These are phyloP conservation scores for Tremella fuciformis DNA, from an alignment of 768 basidiomycete species.

Conservation along the genomic window DNA sequence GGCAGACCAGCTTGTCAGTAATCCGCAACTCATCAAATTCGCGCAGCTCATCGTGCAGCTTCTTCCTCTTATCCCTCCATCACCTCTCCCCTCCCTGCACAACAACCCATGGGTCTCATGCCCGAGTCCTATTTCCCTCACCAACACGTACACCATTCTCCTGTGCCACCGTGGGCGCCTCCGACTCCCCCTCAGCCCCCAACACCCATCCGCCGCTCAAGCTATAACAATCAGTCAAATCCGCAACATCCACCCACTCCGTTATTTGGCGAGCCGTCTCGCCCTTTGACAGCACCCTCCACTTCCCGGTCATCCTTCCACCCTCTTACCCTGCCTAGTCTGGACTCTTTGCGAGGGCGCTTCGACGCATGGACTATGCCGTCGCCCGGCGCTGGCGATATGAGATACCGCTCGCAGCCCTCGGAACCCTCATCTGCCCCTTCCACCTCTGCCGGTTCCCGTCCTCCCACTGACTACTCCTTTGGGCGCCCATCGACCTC, in stretches of 20 bases:
- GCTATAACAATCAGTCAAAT: not conserved
- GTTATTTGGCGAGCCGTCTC: not conserved
- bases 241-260: not conserved
- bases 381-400: not conserved
- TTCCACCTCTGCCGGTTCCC: slow-evolving; percentile 15
- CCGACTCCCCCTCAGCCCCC: slow-evolving; percentile 1
- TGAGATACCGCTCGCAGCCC: slow-evolving; percentile 1
- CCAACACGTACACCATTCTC: not conserved
- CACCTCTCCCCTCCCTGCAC: not conserved
- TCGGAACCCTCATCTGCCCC: slow-evolving; percentile 25
- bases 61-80: not conserved
- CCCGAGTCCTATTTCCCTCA: slow-evolving; percentile 3
- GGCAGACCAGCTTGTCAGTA: too few relatives aligned
- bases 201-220: slow-evolving; percentile 1
- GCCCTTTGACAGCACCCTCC: not conserved
- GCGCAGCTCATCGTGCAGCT: too few relatives aligned
- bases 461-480: slow-evolving; percentile 29
- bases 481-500: slow-evolving; percentile 22
- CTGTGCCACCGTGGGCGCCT: not conserved
- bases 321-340: not conserved
- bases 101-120: not conserved
- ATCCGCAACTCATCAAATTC: too few relatives aligned
- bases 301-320: not conserved
- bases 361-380: not conserved
- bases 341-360: not conserved